A percentile compares a stretch with the other conserved stretches of the same genome.
Evolutionary conservation across 1,139 yeast genomes (phyloP).

Genomic region (Pneumocystis jirovecii): DNA sequence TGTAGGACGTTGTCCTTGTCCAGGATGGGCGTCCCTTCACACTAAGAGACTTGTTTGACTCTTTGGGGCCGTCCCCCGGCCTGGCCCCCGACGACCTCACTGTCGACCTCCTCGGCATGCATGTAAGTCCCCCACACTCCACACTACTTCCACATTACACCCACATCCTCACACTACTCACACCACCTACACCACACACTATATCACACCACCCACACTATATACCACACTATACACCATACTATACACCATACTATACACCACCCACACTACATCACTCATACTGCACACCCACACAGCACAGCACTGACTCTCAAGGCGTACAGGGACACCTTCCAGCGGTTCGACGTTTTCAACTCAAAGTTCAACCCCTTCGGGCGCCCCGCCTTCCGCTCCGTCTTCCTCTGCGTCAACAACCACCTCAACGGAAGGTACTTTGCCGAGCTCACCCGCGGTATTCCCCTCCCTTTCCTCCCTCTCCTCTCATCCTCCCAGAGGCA

Average conservation of each 20-base stretch:
- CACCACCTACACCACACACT: no score
- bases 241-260: no score
- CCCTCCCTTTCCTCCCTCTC: not conserved
- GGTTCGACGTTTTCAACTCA: slow-evolving; percentile 93
- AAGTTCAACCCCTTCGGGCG: slow-evolving; percentile 98
- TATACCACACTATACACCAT: no score
- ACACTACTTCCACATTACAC: no score
- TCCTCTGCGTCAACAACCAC: slow-evolving; percentile 86
- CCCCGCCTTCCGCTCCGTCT: slow-evolving; percentile 87
- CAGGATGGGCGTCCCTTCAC: slow-evolving; percentile 90
- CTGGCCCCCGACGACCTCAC: slow-evolving; percentile 88
- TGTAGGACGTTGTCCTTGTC: slow-evolving; percentile 69
- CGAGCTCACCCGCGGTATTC: slow-evolving; percentile 44
- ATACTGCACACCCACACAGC: no score
- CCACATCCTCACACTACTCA: no score
- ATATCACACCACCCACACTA: no score
- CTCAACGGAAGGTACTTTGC: slow-evolving; percentile 81
- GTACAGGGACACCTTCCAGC: slow-evolving; percentile 91
- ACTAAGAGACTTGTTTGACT: slow-evolving; percentile 71
- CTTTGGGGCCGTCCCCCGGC: slow-evolving; percentile 72
- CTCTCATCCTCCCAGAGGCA: slow-evolving; percentile 42
- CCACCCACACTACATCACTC: no score
- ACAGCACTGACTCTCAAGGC: slow-evolving; percentile 25
- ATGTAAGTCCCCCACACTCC: slow-evolving; percentile 22
- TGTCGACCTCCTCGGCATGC: slow-evolving; percentile 97